These are phyloP conservation scores for Tuber calosporum DNA, from an alignment of 495 filamentous ascomycete genomes.

Conservation along the genomic window DNA sequence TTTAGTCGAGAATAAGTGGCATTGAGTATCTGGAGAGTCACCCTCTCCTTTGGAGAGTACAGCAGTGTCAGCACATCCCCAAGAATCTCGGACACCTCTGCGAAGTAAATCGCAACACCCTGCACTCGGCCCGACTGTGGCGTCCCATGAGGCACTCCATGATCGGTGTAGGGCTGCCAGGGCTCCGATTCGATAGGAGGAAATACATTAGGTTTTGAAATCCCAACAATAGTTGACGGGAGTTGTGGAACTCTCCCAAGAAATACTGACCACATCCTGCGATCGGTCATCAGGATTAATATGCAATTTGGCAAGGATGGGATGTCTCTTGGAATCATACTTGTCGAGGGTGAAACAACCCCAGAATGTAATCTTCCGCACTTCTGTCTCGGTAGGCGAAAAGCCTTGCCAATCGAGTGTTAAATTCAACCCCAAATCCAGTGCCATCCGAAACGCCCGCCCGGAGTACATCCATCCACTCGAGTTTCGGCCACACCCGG, in stretches of 20 bases:
- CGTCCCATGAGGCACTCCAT: conserved; percentile 6
- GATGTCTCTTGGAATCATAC: conserved; percentile 45
- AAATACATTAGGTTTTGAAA: conserved; percentile 31
- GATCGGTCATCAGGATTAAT: conserved; percentile 9
- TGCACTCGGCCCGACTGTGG: conserved; percentile 29
- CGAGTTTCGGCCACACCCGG: conserved; percentile 58
- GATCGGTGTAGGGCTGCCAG: conserved; percentile 27
- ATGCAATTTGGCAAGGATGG: not conserved
- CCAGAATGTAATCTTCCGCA: conserved; percentile 65
- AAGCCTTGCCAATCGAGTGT: conserved; percentile 24
- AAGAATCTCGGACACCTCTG: conserved; percentile 60
- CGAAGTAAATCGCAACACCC: conserved; percentile 46
- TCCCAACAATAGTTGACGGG: conserved; percentile 43
- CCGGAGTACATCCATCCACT: conserved; percentile 62
- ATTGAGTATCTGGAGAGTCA: conserved; percentile 54
- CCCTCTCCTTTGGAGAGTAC: conserved; percentile 54
- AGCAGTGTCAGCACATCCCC: conserved; percentile 59
- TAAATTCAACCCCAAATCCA: conserved; percentile 60
- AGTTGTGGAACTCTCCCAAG: conserved; percentile 59
- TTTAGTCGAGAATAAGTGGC: conserved; percentile 54
- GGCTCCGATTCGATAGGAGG: conserved; percentile 27
- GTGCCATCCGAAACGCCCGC: conserved; percentile 57
- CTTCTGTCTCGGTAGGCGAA: conserved; percentile 49
- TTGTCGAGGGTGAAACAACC: conserved; percentile 63
- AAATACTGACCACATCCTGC: conserved; percentile 57